phyloP scores from a whole-genome alignment of 371 early-diverging fungal species.

The Dichotomocladium elegans region DNA sequence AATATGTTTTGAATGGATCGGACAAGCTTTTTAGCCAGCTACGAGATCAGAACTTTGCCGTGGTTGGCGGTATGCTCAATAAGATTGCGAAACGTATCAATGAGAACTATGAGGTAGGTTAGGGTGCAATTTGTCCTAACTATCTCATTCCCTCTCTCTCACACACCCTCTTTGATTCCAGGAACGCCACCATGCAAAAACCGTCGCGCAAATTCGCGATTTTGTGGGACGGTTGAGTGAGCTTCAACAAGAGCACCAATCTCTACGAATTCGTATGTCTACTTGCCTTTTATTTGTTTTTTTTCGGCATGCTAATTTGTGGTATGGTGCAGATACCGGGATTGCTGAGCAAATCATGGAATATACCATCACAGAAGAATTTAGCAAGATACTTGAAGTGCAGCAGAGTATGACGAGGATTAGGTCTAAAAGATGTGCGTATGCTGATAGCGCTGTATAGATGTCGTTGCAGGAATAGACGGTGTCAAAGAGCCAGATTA shows the following conservation, averaged over 20 bases:
- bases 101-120: slow-evolving; percentile 74
- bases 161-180: slow-evolving; percentile 8
- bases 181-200: slow-evolving; percentile 84
- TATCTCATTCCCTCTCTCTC: too few species aligned
- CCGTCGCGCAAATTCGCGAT: slow-evolving; percentile 83
- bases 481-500: slow-evolving; percentile 69
- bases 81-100: slow-evolving; percentile 81
- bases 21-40: slow-evolving; percentile 80
- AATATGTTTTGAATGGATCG: slow-evolving; percentile 72
- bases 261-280: slow-evolving; percentile 67
- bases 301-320: background rate
- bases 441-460: slow-evolving; percentile 30
- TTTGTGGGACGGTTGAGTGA: slow-evolving; percentile 84
- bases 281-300: background rate
- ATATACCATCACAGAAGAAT: slow-evolving; percentile 75
- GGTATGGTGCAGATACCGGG: slow-evolving; percentile 58
- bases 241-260: slow-evolving; percentile 82
- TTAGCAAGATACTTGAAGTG: slow-evolving; percentile 76
- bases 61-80: slow-evolving; percentile 78
- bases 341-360: slow-evolving; percentile 82
- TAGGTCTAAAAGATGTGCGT: background rate
- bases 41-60: slow-evolving; percentile 86
- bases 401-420: slow-evolving; percentile 70
- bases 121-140: too few species aligned
- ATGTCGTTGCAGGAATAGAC: slow-evolving; percentile 78